Evolutionary conservation across 768 basidiomycete genomes (phyloP).

Genomic region (Pleurotus citrinopileatus): DNA sequence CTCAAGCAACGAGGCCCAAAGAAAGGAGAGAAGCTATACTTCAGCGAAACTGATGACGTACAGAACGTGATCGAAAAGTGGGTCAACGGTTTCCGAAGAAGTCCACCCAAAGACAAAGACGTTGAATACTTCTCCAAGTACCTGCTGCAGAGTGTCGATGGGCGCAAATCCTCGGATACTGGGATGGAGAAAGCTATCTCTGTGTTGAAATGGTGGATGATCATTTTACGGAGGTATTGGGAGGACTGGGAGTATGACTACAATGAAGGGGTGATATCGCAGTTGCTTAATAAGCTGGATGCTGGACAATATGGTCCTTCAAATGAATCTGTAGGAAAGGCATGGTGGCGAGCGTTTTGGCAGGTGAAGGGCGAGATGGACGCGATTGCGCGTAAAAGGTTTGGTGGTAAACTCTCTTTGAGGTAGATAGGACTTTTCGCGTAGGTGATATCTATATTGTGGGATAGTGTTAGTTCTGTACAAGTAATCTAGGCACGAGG

Average conservation of each 20-base stretch:
- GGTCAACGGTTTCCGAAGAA: conserved; percentile 61
- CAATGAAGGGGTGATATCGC: conserved; percentile 21
- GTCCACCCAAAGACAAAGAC: conserved; percentile 71
- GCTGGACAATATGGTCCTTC: not conserved
- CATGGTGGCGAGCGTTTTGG: conserved; percentile 83
- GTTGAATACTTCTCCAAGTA: conserved; percentile 74
- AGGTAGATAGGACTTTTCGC: conserved; percentile 32
- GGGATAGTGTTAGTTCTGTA: not conserved
- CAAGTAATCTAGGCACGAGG: not conserved
- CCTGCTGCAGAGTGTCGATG: conserved; percentile 64
- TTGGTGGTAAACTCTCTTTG: conserved; percentile 69
- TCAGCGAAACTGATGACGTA: conserved; percentile 69
- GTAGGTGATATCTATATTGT: too few species aligned
- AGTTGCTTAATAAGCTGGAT: conserved; percentile 23
- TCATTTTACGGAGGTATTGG: conserved; percentile 66
- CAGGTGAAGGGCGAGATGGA: conserved; percentile 69
- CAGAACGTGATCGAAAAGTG: conserved; percentile 71
- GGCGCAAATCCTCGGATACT: conserved; percentile 48
- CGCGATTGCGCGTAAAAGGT: conserved; percentile 57
- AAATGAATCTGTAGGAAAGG: conserved; percentile 47
- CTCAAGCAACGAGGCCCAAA: conserved; percentile 58
- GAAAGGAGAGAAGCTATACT: conserved; percentile 53
- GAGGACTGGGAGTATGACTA: conserved; percentile 48
- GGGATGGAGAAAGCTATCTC: conserved; percentile 68
- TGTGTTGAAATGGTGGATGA: conserved; percentile 81